phyloP scores from a whole-genome alignment of 2,329 filamentous ascomycete genomes.

The Pseudocercospora fuligena region DNA sequence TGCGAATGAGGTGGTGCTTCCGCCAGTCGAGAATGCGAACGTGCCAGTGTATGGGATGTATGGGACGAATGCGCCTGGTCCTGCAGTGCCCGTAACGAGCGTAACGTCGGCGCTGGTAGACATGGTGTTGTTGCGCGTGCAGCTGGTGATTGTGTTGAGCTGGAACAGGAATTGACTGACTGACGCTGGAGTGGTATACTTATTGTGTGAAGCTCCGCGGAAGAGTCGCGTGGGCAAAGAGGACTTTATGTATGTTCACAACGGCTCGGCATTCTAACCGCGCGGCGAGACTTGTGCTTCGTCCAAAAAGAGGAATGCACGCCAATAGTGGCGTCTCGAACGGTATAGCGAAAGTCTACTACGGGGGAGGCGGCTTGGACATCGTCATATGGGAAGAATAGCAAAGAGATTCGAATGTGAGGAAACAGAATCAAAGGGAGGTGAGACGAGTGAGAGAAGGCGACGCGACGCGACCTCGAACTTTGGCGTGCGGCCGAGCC shows the following conservation, averaged over 20 bases:
- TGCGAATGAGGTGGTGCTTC: constrained; percentile 1
- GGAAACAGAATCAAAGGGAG: too few relatives aligned
- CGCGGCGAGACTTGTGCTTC: background rate
- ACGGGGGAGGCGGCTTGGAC: background rate
- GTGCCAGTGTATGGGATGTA: constrained; percentile 8
- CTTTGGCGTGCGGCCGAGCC: background rate
- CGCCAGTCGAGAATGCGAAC: background rate
- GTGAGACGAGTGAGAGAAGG: background rate
- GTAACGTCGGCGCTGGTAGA: background rate
- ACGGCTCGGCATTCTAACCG: background rate
- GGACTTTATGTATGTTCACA: background rate
- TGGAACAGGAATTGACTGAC: background rate
- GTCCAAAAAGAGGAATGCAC: background rate
- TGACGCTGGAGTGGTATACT: background rate
- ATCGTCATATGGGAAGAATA: background rate
- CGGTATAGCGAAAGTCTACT: constrained; percentile 5
- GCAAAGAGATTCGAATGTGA: too few relatives aligned
- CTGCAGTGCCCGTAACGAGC: background rate
- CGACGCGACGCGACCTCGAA: too few relatives aligned
- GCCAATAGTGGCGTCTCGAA: background rate
- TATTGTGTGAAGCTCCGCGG: background rate
- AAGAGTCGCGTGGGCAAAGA: background rate
- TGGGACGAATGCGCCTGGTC: constrained; percentile 5
- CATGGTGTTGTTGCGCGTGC: background rate
- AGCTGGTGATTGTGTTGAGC: background rate